These are phyloP conservation scores for Rubus idaeus DNA, from an alignment of 306 rosid genomes.

Conservation along the genomic window DNA sequence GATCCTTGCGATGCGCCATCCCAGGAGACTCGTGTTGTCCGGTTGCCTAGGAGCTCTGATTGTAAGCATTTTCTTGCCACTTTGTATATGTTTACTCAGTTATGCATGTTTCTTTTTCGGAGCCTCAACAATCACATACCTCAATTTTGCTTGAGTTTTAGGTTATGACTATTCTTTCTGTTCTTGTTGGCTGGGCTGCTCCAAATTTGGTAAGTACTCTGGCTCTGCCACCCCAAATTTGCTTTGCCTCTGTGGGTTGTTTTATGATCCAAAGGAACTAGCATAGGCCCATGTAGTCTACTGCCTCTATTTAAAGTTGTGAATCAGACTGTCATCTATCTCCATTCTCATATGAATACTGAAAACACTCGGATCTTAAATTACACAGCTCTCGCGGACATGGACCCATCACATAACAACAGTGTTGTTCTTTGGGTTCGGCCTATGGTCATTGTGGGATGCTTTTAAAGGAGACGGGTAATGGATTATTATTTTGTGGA, in stretches of 20 bases:
- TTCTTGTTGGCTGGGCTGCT: slow-evolving; percentile 93
- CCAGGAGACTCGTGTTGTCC: slow-evolving; percentile 76
- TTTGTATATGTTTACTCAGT: background rate
- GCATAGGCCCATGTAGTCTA: background rate
- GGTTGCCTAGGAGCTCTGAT: slow-evolving; percentile 84
- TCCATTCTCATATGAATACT: background rate
- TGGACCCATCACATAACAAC: slow-evolving; percentile 89
- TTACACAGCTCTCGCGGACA: slow-evolving; percentile 71
- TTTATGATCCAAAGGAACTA: background rate
- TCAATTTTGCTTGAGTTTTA: slow-evolving; percentile 29
- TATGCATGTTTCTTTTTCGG: background rate
- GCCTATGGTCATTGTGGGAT: slow-evolving; percentile 90
- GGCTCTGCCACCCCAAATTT: slow-evolving; percentile 1
- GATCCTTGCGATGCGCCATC: slow-evolving; percentile 96
- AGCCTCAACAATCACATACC: slow-evolving; percentile 20
- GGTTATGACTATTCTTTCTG: slow-evolving; percentile 98
- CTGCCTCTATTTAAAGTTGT: slow-evolving; percentile 7
- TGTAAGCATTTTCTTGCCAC: slow-evolving; percentile 47
- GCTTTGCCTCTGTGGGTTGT: slow-evolving; percentile 6
- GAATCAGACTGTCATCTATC: background rate
- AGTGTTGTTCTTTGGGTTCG: slow-evolving; percentile 76
- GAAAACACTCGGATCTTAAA: slow-evolving; percentile 8
- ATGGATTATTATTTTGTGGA: slow-evolving; percentile 21
- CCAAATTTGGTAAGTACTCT: slow-evolving; percentile 73
- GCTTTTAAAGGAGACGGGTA: slow-evolving; percentile 74